Base-by-base conservation (phyloP, 495 filamentous ascomycete genomes). In the Penicillium chermesinum region DNA sequence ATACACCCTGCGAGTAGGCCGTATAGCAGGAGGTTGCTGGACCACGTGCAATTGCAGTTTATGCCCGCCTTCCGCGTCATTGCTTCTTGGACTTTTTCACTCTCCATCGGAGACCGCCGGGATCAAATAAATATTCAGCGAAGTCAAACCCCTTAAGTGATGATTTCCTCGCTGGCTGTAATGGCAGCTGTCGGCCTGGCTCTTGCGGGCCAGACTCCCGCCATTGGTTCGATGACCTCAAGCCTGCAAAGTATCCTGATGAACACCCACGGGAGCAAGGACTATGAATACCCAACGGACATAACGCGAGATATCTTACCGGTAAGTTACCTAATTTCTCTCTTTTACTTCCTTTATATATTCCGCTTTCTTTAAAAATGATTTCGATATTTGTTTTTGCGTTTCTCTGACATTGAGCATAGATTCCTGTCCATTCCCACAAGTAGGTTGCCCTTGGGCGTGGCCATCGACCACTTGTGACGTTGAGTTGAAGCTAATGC, bases 371-470 rank as follows among this genome's bases (percentile, higher is more conserved):
- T 35, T 0, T 44, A 16, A 20, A 14, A 8, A 14, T 36, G 17
- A 34, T 2, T 7, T 13, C 21, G 12, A 43, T 22, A 30, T 4
- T 19, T 7, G 4, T 2, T 7, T 25, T 25, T 27, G 22, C 16
- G 2, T 42, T 41, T 16, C 14, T 48, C 41, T 58, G 46, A 61
- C 47, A 46, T 48, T 48, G 51, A 48, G 20, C 12, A n/a, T 59
- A 73, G 70, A 70, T 73, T 44, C 70, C 70, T 44, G 65, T 69
- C 32, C 68, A 73, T 54, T 73, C 70, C 12, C 70, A 73, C 35
- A 73, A 73, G 70, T 73, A 59, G 49, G 64, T 42, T 4, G 4
- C 30, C 18, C 15, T 32, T 2, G 17, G 10, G 14, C 16, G 12
- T 22, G 1, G 34, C 20, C 2, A 22, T n/a, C n/a, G 13, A 9